Percentiles rank a stretch among this genome's conserved stretches.
phyloP scores from a whole-genome alignment of 345 rosid genomes.

The Heritiera fomes region DNA sequence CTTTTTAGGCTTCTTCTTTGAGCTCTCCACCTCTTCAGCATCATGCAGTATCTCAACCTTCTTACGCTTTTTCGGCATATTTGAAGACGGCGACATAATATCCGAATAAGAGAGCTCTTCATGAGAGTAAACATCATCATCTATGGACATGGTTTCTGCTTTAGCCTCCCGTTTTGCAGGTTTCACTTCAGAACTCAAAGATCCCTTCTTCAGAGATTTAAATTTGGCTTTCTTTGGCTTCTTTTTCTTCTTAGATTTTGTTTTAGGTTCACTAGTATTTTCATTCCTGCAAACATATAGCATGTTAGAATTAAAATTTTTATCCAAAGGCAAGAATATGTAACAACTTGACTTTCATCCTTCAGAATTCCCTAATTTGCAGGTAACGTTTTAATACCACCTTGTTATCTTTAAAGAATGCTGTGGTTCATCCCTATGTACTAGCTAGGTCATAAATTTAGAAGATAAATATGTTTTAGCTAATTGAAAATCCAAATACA shows the following conservation, averaged over 20 bases:
- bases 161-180: constrained; percentile 51
- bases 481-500: not conserved
- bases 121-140: constrained; percentile 44
- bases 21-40: constrained; percentile 52
- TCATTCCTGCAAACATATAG: constrained; percentile 53
- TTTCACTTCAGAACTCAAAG: constrained; percentile 65
- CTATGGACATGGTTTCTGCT: constrained; percentile 47
- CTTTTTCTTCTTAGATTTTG: constrained; percentile 90
- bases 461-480: not conserved
- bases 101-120: constrained; percentile 60
- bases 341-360: not conserved
- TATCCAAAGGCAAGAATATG: not conserved
- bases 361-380: too few relatives aligned
- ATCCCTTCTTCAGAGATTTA: constrained; percentile 88
- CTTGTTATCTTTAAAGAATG: not conserved
- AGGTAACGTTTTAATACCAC: not conserved
- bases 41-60: constrained; percentile 43
- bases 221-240: constrained; percentile 88
- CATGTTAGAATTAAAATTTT: constrained; percentile 8
- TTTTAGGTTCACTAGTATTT: constrained; percentile 43
- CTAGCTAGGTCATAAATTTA: not conserved
- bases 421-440: not conserved
- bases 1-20: constrained; percentile 80
- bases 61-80: constrained; percentile 61
- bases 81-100: constrained; percentile 45